Conservation (phyloP, 2,329 filamentous ascomycete species). For the Thielaviopsis populi region DNA sequence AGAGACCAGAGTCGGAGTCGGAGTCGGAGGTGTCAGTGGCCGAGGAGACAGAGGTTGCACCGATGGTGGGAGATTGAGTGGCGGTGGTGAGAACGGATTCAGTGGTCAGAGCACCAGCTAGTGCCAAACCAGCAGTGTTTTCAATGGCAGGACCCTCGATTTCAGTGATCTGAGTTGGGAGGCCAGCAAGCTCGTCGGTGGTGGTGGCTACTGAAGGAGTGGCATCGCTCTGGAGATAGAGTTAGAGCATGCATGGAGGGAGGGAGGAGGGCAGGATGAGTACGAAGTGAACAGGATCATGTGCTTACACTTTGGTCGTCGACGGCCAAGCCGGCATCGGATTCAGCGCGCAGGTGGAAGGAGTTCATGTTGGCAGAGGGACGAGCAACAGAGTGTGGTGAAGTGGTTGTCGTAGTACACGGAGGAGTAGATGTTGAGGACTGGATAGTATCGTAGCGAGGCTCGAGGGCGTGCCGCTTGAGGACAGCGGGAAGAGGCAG, state of each 20-base stretch:
- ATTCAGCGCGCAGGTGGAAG: neutral
- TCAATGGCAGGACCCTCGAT: conserved; percentile 18
- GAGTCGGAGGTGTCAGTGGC: conserved; percentile 15
- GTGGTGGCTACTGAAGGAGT: neutral
- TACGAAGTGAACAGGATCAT: neutral
- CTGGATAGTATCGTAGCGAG: neutral
- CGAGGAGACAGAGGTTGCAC: conserved; percentile 14
- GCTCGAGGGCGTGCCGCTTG: neutral
- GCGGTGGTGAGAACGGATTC: conserved; percentile 18
- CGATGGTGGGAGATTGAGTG: conserved; percentile 14
- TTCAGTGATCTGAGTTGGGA: conserved; percentile 15
- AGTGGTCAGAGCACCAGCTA: conserved; percentile 18
- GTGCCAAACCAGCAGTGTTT: conserved; percentile 20
- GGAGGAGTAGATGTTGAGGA: neutral
- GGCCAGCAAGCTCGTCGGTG: neutral
- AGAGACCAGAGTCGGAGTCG: conserved; percentile 16
- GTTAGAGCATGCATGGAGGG: neutral
- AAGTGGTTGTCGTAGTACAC: neutral
- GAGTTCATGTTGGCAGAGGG: neutral
- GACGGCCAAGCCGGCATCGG: neutral
- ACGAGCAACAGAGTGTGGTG: neutral
- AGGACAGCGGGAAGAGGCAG: neutral
- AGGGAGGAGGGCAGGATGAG: neutral
- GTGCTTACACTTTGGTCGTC: neutral
- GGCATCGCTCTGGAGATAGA: neutral